phyloP scores from a whole-genome alignment of 2,329 filamentous ascomycete species.

The Rhytidhysteron rufulum region DNA sequence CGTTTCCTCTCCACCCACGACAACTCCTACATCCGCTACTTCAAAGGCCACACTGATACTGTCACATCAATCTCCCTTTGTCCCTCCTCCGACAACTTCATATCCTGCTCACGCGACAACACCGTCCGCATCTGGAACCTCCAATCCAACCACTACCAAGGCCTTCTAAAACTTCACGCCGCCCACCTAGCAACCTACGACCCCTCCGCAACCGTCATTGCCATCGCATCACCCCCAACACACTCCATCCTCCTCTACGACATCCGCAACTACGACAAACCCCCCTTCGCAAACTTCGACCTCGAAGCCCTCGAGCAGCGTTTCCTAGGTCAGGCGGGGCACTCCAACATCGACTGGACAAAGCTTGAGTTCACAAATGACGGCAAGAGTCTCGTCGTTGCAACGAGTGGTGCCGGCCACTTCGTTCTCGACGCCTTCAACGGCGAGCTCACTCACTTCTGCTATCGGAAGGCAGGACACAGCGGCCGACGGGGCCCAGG shows the following conservation, averaged over 20 bases:
- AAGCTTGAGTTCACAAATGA: conserved; percentile 95
- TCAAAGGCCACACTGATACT: conserved; percentile 79
- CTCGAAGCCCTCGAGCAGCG: conserved; percentile 61
- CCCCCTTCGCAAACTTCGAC: conserved; percentile 84
- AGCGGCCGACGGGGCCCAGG: conserved; percentile 46
- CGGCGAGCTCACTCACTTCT: conserved; percentile 71
- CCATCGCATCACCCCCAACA: conserved; percentile 76
- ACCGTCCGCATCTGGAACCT: conserved; percentile 90
- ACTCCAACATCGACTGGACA: conserved; percentile 70
- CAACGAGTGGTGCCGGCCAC: conserved; percentile 79
- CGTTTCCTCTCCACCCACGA: conserved; percentile 89
- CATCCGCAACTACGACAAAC: conserved; percentile 86
- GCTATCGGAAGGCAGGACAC: conserved; percentile 46
- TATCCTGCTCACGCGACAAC: conserved; percentile 87
- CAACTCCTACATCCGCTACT: conserved; percentile 95
- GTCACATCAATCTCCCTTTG: conserved; percentile 84
- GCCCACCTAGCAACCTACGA: conserved; percentile 87
- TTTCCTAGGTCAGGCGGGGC: conserved; percentile 38
- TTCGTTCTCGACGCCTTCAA: conserved; percentile 93
- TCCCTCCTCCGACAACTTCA: conserved; percentile 83
- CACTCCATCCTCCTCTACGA: conserved; percentile 87
- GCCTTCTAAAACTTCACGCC: conserved; percentile 73
- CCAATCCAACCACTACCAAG: conserved; percentile 73
- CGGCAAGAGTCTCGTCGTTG: conserved; percentile 79
- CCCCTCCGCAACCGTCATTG: conserved; percentile 87